Evolutionary conservation across 176 grass and related monocot genomes (phyloP).

Genomic region (sorghum (Sorghum bicolor)): Sorghum_bicolor_NCBIv3 NC_012875.2:48545501-48546000

Average conservation of each 20-base stretch:
- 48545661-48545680: not conserved
- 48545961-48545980: not conserved
- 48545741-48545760: not conserved
- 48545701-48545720: not conserved
- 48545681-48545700: not conserved
- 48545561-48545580: not conserved
- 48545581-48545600: not conserved
- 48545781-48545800: not conserved
- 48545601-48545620: not conserved
- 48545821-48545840: not conserved
- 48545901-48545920: not conserved
- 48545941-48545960: not conserved
- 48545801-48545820: not conserved
- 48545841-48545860: not conserved
- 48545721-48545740: not conserved
- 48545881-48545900: not conserved
- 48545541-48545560: conserved; percentile 17
- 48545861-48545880: conserved; percentile 20
- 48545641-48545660: conserved; percentile 17
- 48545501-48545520: conserved; percentile 47
- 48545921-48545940: not conserved
- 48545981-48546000: not conserved
- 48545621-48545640: too few species aligned
- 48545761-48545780: not conserved
- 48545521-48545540: conserved; percentile 55